Conservation (phyloP, 108 stramenopile species). For the Epithemia pelagica region DNA sequence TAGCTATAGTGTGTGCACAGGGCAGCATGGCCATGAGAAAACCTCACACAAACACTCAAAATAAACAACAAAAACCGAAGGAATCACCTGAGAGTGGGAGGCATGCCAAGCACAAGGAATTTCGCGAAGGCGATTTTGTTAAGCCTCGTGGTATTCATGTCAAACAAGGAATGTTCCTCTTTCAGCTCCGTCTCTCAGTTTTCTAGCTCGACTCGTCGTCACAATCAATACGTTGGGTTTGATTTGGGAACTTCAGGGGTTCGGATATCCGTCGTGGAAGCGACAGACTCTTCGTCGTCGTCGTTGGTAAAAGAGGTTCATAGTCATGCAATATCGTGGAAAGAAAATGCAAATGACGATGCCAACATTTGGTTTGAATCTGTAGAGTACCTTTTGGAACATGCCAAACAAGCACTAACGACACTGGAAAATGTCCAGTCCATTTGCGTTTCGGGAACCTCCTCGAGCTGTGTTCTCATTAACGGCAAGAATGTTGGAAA, state of each 20-base stretch:
- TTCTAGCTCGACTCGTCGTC: no score
- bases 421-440: conserved; percentile 27
- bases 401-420: conserved; percentile 9
- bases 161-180: no score
- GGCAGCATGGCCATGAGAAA: no score
- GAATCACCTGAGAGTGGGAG: no score
- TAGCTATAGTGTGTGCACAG: no score
- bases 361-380: conserved; percentile 58
- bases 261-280: conserved; percentile 65
- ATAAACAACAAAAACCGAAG: no score
- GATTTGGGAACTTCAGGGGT: conserved; percentile 75
- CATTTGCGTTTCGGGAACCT: conserved; percentile 80
- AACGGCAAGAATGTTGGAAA: conserved; percentile 26
- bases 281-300: conserved; percentile 11
- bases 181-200: no score
- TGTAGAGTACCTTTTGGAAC: conserved; percentile 39
- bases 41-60: no score
- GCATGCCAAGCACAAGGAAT: no score
- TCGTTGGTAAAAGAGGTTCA: conserved; percentile 35
- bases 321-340: conserved; percentile 53
- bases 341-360: conserved; percentile 51
- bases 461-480: conserved; percentile 67
- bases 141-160: no score
- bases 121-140: no score
- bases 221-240: conserved; percentile 29